Base-by-base conservation (phyloP, 2,329 filamentous ascomycete genomes). In the Biscogniauxia mediterranea region DNA sequence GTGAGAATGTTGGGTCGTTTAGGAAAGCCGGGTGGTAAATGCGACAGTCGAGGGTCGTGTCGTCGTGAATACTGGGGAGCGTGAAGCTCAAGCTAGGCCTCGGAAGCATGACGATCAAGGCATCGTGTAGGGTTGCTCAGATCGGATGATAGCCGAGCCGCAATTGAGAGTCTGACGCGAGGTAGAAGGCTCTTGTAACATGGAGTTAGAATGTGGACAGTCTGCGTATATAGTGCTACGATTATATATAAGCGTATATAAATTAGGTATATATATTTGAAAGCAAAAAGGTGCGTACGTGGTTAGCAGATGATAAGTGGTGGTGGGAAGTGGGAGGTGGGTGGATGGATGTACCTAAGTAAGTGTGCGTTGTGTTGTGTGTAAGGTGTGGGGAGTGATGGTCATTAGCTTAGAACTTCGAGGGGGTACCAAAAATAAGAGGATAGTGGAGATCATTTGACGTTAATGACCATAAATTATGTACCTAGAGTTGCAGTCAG, bases 61-160 rank as follows among this genome's bases (percentile, higher is more conserved):
- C 85, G 75, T 97, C 93, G 75, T 96, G 85, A 56, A 97, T 77
- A 61, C 93, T 97, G 32, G 93, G 93, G 60, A 98, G 87, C 21
- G 87, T 89, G 73, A 97, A 91, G 69, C 83, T 85, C 65, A 89
- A 71, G 52, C 80, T 80, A 32, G 86, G 85, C 66, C 80, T 78
- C 58, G 84, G 84, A 58, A 87, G 82, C 80, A 84, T 84, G 61
- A 66, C 75, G 60, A 61, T 60, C 53, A 32, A 61, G 56, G 59
- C 64, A 66, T 66, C 21, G 46, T 61, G 58, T 56, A 62, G 56
- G 60, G 57, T 55, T 60, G 54, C 55, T 42, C 19, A 49, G 55
- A 54, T 32, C 46, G n/a, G n/a, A 23, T 23, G 13, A 42, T 28
- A 50, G 20, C 7, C 25, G 23, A 54, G 46, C 11, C 19, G 26